Evolutionary conservation across 768 basidiomycete species (phyloP).

Genomic region (Artomyces pyxidatus): DNA sequence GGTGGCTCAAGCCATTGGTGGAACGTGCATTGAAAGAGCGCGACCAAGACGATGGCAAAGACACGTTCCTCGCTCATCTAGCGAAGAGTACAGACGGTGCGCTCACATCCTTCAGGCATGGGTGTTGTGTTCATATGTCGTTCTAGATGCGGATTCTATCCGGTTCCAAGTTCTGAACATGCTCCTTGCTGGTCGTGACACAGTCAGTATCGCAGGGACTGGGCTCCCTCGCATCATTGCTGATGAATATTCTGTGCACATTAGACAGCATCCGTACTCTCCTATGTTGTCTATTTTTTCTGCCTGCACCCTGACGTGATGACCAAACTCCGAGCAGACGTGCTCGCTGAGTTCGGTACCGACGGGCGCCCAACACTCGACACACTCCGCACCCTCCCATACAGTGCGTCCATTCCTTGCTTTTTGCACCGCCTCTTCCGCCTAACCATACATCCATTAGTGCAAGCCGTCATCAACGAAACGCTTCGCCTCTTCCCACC

Average conservation of each 20-base stretch:
- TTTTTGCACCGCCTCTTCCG: not conserved
- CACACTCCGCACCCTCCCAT: constrained; percentile 18
- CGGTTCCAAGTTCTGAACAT: constrained; percentile 25
- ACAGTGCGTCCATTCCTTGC: not conserved
- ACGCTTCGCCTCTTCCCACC: constrained; percentile 1
- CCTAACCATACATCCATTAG: constrained; percentile 23
- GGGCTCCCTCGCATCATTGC: not conserved
- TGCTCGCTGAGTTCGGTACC: constrained; percentile 21
- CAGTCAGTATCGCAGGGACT: not conserved
- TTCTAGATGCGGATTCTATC: not conserved
- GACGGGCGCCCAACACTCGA: constrained; percentile 22
- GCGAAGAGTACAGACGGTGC: constrained; percentile 15
- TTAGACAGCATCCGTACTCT: constrained; percentile 21
- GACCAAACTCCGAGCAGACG: constrained; percentile 22
- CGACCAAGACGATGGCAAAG: constrained; percentile 16
- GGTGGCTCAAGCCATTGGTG: not conserved
- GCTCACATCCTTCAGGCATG: not conserved
- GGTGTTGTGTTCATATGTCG: not conserved
- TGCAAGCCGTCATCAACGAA: constrained; percentile 29
- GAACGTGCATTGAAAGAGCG: not conserved
- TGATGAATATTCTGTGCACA: not conserved
- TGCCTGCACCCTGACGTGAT: constrained; percentile 22
- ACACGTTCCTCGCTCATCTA: constrained; percentile 35
- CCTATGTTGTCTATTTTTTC: constrained; percentile 25
- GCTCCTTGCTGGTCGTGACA: constrained; percentile 28